Base-by-base conservation (phyloP, 2,329 filamentous ascomycete species). In the Fusarium protoensiforme region DNA sequence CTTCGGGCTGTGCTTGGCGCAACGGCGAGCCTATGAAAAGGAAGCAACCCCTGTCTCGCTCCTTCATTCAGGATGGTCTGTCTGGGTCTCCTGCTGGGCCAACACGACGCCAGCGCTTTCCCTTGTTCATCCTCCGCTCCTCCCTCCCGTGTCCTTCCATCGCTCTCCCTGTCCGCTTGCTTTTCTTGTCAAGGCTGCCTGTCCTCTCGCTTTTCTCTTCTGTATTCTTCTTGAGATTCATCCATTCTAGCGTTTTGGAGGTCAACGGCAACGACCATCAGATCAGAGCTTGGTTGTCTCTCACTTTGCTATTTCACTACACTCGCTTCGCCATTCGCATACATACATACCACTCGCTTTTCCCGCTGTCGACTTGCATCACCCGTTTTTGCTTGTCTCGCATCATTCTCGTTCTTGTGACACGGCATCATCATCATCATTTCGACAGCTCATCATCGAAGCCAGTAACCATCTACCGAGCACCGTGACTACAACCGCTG, bases 31-130 rank as follows among this genome's bases (percentile, higher is more conserved):
- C 27, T 29, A 60, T 38, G 33, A 36, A 22, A 56, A 22, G 54
- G 22, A 38, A 27, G 35, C 36, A 71, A 64, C 60, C 68, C 63
- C 71, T 71, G 60, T 63, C 60, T 56, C 60, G 43, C 60, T 61
- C 43, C 60, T 53, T 62, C 60, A 35, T 51, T 62, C 60, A 33
- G 46, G 43, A 39, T 56, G 60, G 58, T 24, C 29, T 20, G 46
- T 39, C 41, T 36, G 41, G 38, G 65, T 67, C 48, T 33, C 67
- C 64, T 74, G 64, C 71, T 74, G 71, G 68, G 71, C 71, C 71
- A 74, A 74, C 67, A 71, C 70, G 65, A 73, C 71, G 53, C 71
- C 71, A 71, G 61, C 71, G 64, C 71, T 66, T 74, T 73, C 53
- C 71, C 71, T 62, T 73, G 67, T 68, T 62, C 64, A 61, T 48